Conservation (phyloP, 768 basidiomycete genomes). For the Mycena vulgaris region DNA sequence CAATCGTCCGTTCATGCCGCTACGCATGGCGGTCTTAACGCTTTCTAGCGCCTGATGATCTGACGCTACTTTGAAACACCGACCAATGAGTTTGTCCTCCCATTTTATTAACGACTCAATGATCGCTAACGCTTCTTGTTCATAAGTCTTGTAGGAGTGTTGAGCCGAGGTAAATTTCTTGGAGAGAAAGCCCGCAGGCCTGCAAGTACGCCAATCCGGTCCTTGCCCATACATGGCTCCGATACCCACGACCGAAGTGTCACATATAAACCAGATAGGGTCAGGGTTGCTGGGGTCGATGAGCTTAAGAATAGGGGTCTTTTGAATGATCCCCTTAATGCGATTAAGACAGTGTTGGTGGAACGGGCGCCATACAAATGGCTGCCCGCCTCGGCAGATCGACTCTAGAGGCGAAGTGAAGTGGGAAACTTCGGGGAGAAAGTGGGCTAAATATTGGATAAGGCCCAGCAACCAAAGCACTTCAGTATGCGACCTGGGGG, state of each 20-base stretch:
- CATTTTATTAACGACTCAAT: constrained; percentile 43
- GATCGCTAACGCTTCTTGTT: constrained; percentile 34
- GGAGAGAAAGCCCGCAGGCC: constrained; percentile 1
- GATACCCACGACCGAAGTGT: background rate
- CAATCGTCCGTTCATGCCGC: background rate
- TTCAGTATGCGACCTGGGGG: background rate
- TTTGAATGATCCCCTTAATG: background rate
- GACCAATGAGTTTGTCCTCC: constrained; percentile 45
- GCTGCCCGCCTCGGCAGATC: background rate
- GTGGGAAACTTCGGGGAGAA: constrained; percentile 3
- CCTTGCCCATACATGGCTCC: background rate
- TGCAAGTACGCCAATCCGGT: background rate
- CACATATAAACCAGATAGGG: constrained; percentile 3
- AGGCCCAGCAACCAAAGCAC: background rate
- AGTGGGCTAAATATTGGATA: constrained; percentile 7
- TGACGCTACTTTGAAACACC: background rate
- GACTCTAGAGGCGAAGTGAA: constrained; percentile 9
- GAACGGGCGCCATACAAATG: background rate
- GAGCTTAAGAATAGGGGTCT: background rate
- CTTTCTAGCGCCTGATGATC: constrained; percentile 5
- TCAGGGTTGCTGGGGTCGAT: constrained; percentile 1
- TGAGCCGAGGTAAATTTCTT: constrained; percentile 9
- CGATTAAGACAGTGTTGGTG: constrained; percentile 4
- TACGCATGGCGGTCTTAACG: background rate
- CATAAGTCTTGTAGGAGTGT: constrained; percentile 26